These are phyloP conservation scores for Piper betle DNA, from an alignment of 164 flowering plant species.

Conservation along the genomic window DNA sequence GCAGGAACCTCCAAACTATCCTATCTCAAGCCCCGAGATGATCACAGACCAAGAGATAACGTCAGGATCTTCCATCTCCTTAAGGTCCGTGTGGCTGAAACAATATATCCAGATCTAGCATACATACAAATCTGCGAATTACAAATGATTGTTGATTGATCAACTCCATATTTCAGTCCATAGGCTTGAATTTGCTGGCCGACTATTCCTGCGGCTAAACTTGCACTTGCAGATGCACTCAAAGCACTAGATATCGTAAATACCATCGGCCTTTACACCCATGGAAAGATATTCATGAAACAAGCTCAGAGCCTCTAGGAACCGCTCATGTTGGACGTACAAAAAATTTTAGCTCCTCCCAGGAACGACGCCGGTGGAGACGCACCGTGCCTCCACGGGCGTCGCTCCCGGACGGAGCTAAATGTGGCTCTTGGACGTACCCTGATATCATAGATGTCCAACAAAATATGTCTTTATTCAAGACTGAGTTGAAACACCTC, in stretches of 20 bases:
- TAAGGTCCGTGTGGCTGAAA: constrained; percentile 27
- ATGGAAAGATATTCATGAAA: constrained; percentile 25
- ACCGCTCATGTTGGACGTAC: too few relatives aligned
- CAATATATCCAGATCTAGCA: constrained; percentile 42
- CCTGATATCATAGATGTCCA: constrained; percentile 50
- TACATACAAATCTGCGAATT: constrained; percentile 53
- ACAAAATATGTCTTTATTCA: constrained; percentile 33
- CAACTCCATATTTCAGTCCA: constrained; percentile 31
- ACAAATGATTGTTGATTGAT: constrained; percentile 16
- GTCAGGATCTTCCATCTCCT: constrained; percentile 24
- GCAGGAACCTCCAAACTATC: too few relatives aligned
- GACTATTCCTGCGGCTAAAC: constrained; percentile 27
- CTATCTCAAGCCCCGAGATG: too few relatives aligned
- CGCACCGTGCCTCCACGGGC: too few relatives aligned
- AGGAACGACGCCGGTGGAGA: too few relatives aligned
- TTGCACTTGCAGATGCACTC: constrained; percentile 46
- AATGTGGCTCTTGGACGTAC: constrained; percentile 26
- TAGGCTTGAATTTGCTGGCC: constrained; percentile 49
- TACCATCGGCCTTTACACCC: constrained; percentile 32
- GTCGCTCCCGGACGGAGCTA: constrained; percentile 33
- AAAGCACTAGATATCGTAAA: constrained; percentile 34
- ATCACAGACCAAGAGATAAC: constrained; percentile 45
- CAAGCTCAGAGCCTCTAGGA: too few relatives aligned
- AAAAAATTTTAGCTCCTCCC: too few relatives aligned
- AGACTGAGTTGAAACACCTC: constrained; percentile 31